Base-by-base conservation (phyloP, 2,329 filamentous ascomycete genomes). In the Talaromyces sp. region DNA sequence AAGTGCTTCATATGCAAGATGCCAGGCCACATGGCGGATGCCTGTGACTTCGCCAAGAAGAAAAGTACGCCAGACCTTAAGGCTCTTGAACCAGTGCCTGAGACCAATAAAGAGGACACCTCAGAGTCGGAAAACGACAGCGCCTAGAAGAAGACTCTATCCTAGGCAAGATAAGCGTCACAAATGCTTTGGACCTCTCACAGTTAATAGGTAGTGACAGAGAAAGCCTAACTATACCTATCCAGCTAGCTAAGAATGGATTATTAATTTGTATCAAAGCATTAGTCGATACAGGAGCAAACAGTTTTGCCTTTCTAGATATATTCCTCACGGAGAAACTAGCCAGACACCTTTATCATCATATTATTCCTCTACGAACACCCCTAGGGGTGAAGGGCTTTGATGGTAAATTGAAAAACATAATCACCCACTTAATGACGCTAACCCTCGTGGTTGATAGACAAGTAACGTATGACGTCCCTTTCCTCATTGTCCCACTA, bases 101-200 rank as follows among this genome's bases (percentile, higher is more conserved):
- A 52, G 2, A 1, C 58, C 8, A 9, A 18, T 5, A 12, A 4
- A 12, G 14, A 52, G 25, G 25, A 52, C 44, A 56, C 16, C n/a
- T 42, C n/a, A 8, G 16, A 42, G 7, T 42, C n/a, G n/a, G n/a
- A 35, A 65, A 63, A 65, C 14, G 48, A 42, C 28, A 14, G 39
- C 9, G 60, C 60, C 63, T 63, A 57, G 56, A 50, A 60, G n/a
- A 65, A 63, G 60, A 58, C 63, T 65, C 56, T 56, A 1, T 50
- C 57, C 25, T 60, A 60, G 60, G 60, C 28, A 7, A 40, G 25
- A 31, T 25, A 0, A 11, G 14, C 46, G 40, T 33, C 23, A 21
- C 21, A 14, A 16, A 18, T n/a, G 14, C 16, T 5, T 44, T 64
- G 14, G 59, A 64, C 21, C 14, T 64, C 0, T 23, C 21, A 7